Base-by-base conservation (phyloP, 768 basidiomycete species). In the Gelatoporia subvermispora region DNA sequence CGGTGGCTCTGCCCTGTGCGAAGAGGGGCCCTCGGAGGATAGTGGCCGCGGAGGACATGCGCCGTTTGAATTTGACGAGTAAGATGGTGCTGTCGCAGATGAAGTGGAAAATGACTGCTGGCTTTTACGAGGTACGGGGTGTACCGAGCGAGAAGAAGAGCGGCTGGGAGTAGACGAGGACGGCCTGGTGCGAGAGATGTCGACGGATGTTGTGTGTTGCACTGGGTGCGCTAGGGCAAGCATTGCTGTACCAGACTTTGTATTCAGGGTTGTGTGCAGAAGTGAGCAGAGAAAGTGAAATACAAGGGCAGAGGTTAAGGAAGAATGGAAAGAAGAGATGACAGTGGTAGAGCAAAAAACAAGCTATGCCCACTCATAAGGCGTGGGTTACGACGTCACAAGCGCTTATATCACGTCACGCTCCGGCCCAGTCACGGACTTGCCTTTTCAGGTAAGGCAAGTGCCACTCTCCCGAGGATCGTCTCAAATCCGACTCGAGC, bases 1-100 rank as follows among this genome's bases (percentile, higher is more conserved):
- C 35, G 50, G 62, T 42, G 60, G 60, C 35, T 53, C 24, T 13
- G 61, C 50, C 47, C 58, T 58, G 15, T 50, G 35, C 40, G 60
- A 54, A 38, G 56, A 56, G 41, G 64, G 41, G 41, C 49, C 50
- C 42, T 62, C 68, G 60, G 28, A 65, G 59, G 24, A 61, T 49
- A 56, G 66, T 60, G 49, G 65, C 55, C 63, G 61, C 23, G 60
- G 49, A 25, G 60, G 51, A 18, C 56, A 46, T 31, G 69, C 48
- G 44, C 66, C 22, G 56, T 61, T 48, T 54, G 47, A 45, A 16
- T 52, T 48, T 54, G 65, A 48, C 23, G 68, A 57, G 37, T 24
- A 67, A 18, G 59, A 56, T 47, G 54, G 61, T 56, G 61, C 56
- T 45, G 51, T 50, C 47, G 44, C 40, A 49, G 56, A 34, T 45